Evolutionary conservation across 2,329 filamentous ascomycete genomes (phyloP).

Genomic region (Cercospora sesami): DNA sequence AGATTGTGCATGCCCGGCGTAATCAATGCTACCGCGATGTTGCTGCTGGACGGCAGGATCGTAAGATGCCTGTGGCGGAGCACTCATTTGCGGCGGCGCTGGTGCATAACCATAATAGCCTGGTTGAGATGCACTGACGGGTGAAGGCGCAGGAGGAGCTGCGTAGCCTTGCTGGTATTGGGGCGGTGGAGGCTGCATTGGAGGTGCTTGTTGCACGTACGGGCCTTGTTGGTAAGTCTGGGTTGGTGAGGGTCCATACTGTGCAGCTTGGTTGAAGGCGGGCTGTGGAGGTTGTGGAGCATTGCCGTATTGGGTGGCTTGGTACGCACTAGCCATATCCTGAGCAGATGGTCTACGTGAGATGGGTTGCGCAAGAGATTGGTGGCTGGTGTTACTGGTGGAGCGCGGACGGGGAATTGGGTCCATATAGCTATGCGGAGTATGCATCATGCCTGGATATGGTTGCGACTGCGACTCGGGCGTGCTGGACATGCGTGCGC

Average conservation of each 20-base stretch:
- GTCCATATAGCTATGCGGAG: slow-evolving; percentile 35
- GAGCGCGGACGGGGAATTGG: slow-evolving; percentile 41
- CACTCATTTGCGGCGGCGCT: slow-evolving; percentile 41
- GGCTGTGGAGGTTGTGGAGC: slow-evolving; percentile 42
- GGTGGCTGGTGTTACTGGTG: slow-evolving; percentile 42
- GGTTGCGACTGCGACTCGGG: slow-evolving; percentile 32
- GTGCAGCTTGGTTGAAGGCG: slow-evolving; percentile 42
- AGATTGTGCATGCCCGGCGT: slow-evolving; percentile 34
- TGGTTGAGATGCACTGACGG: slow-evolving; percentile 36
- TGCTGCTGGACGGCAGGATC: slow-evolving; percentile 30
- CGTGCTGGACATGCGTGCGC: slow-evolving; percentile 47
- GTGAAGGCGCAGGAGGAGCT: slow-evolving; percentile 28
- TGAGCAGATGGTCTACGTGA: slow-evolving; percentile 48
- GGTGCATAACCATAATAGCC: slow-evolving; percentile 45
- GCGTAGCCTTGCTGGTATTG: slow-evolving; percentile 33
- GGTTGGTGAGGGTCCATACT: slow-evolving; percentile 36
- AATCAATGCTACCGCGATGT: slow-evolving; percentile 45
- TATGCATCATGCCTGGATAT: slow-evolving; percentile 26
- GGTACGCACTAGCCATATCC: slow-evolving; percentile 46
- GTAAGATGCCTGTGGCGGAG: slow-evolving; percentile 30
- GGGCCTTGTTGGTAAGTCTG: slow-evolving; percentile 33
- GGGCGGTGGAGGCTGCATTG: slow-evolving; percentile 40
- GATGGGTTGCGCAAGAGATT: slow-evolving; percentile 31
- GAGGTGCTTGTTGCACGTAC: slow-evolving; percentile 33
- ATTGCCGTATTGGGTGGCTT: slow-evolving; percentile 42